Conservation (phyloP, 2,329 filamentous ascomycete genomes). For the Nemania sp. region DNA sequence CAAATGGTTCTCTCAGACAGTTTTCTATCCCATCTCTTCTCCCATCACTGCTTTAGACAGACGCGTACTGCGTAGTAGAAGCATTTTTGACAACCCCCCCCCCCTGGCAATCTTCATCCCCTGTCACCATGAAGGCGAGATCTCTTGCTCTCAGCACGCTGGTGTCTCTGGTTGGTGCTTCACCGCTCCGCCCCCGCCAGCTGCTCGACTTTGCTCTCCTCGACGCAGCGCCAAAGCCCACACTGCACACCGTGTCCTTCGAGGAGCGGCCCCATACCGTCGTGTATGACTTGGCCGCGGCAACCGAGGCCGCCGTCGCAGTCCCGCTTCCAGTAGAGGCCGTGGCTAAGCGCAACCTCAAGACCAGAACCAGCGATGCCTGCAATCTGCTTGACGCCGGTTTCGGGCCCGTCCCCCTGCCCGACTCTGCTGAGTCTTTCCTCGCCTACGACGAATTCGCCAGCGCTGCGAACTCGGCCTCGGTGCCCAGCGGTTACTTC, state of each 20-base stretch:
- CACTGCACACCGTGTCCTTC: slow-evolving; percentile 37
- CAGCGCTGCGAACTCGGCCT: slow-evolving; percentile 29
- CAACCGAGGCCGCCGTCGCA: slow-evolving; percentile 33
- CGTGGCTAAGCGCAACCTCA: slow-evolving; percentile 16
- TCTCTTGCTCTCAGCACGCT: slow-evolving; percentile 26
- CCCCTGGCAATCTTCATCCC: background rate
- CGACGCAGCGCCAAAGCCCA: slow-evolving; percentile 40
- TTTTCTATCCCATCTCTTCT: background rate
- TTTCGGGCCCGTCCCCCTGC: slow-evolving; percentile 37
- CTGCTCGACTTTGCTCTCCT: slow-evolving; percentile 43
- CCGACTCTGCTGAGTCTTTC: slow-evolving; percentile 43
- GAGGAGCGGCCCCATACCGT: slow-evolving; percentile 37
- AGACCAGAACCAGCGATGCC: slow-evolving; percentile 20
- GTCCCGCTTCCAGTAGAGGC: slow-evolving; percentile 31
- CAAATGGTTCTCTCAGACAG: background rate
- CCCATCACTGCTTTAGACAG: slow-evolving; percentile 2
- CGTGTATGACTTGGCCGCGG: slow-evolving; percentile 37
- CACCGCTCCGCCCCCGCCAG: slow-evolving; percentile 37
- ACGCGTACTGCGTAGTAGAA: background rate
- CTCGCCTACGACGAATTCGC: slow-evolving; percentile 30
- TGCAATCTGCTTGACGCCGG: slow-evolving; percentile 35
- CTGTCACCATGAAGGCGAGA: slow-evolving; percentile 26
- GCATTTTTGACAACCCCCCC: background rate
- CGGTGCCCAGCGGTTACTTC: slow-evolving; percentile 41
- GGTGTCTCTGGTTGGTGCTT: slow-evolving; percentile 26